A percentile compares a stretch with the other conserved stretches of the same genome.
phyloP scores from a whole-genome alignment of 257 asterid species.

The Plantago elongata region DNA sequence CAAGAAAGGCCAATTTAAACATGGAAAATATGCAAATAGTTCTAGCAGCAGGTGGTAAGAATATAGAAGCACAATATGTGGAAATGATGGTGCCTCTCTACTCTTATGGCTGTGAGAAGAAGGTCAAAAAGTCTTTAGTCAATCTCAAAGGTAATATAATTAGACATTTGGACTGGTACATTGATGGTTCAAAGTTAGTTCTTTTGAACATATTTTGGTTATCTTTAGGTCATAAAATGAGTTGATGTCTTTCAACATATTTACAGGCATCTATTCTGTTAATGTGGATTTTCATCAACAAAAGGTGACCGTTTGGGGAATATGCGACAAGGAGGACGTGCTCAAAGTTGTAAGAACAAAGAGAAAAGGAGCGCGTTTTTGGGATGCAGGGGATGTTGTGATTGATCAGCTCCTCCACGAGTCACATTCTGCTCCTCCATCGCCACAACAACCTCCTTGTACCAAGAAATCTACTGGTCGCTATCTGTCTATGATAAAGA shows the following conservation, averaged over 20 bases:
- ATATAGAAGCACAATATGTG: slow-evolving; percentile 80
- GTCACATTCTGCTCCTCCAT: slow-evolving; percentile 23
- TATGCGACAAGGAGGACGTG: slow-evolving; percentile 67
- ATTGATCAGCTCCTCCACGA: slow-evolving; percentile 11
- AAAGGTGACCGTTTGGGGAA: slow-evolving; percentile 85
- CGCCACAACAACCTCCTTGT: slow-evolving; percentile 38
- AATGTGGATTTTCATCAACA: slow-evolving; percentile 53
- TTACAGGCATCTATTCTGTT: slow-evolving; percentile 66
- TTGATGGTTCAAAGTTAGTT: background rate
- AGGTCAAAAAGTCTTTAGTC: slow-evolving; percentile 68
- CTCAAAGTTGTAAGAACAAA: slow-evolving; percentile 39
- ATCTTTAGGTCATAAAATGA: background rate
- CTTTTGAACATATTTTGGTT: background rate
- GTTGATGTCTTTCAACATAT: background rate
- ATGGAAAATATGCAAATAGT: slow-evolving; percentile 60
- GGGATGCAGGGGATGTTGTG: slow-evolving; percentile 40
- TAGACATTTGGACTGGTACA: background rate
- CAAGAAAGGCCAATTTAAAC: background rate
- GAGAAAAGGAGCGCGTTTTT: slow-evolving; percentile 66
- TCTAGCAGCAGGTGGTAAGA: slow-evolving; percentile 43
- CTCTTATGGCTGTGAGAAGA: slow-evolving; percentile 80
- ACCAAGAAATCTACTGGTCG: slow-evolving; percentile 31
- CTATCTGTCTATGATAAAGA: slow-evolving; percentile 19
- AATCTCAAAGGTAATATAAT: slow-evolving; percentile 62
- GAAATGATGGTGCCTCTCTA: slow-evolving; percentile 93